phyloP scores from a whole-genome alignment of 345 rosid genomes.

The Psidium friedrichsthalianum region DNA sequence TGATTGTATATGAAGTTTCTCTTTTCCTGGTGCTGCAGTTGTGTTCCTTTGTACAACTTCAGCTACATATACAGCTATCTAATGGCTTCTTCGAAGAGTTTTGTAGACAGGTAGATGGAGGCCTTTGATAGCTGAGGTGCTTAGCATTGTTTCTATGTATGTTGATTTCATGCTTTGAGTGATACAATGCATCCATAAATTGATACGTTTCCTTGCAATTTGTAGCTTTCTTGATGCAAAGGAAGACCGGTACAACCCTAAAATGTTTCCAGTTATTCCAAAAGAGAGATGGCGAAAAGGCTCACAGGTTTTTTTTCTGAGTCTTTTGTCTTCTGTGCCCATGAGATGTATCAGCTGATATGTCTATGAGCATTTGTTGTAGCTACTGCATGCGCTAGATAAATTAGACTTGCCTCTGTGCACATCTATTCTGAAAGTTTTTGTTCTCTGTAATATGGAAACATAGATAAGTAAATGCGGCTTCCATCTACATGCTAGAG shows the following conservation, averaged over 20 bases:
- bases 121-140: constrained; percentile 28
- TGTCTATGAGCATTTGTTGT: neutral
- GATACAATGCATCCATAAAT: neutral
- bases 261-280: constrained; percentile 62
- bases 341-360: neutral
- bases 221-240: constrained; percentile 61
- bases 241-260: constrained; percentile 59
- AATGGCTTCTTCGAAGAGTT: constrained; percentile 77
- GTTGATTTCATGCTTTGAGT: neutral
- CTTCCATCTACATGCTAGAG: neutral
- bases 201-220: neutral
- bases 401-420: neutral
- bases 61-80: constrained; percentile 67
- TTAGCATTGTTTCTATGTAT: constrained; percentile 8
- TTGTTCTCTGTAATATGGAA: neutral
- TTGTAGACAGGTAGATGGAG: constrained; percentile 81
- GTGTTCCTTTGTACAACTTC: constrained; percentile 83
- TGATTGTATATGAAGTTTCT: neutral
- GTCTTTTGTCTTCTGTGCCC: neutral
- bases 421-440: neutral
- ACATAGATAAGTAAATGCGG: neutral
- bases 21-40: constrained; percentile 41
- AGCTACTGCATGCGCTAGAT: neutral
- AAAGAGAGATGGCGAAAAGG: constrained; percentile 80
- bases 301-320: constrained; percentile 54